Evolutionary conservation across 202 grass and related monocot species (phyloP), one percentile per base, ranked within the genome.

Genomic region (Eragrostis tef): DNA sequence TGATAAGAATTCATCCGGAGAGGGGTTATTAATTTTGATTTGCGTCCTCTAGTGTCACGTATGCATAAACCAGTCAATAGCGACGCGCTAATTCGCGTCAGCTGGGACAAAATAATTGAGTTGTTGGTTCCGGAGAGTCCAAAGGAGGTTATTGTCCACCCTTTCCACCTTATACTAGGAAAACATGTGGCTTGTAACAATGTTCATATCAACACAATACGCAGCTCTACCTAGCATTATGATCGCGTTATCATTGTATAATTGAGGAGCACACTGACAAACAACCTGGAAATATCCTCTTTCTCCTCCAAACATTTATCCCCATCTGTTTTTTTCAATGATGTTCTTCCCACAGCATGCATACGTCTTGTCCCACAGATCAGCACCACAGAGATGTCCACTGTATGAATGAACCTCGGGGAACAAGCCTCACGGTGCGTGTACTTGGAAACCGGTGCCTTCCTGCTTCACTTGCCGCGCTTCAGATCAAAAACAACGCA

Each of bases 401-500:
- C 36, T 51, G 12, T 76, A 71, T 85, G 54, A 80, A 78, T 68
- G 80, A 64, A 78, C 56, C n/a, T 75, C 50, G 7, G 57, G 58
- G 75, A 5, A 81, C 64, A 81, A 67, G 78, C 58, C 57, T 67
- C 16, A 72, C n/a, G 7, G 20, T 25, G 26, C 50, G 49, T 66
- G 71, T 71, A 52, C 26, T 67, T 77, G 51, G 15, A 70, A 80
- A 67, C 16, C 11, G 0, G 20, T 4, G 71, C 64, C 0, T 80
- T 70, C 46, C n/a, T 79, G 49, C 48, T 94, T 98, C 84, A 94
- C 41, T 83, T 93, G 50, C 76, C 67, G 49, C 86, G 85, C 82
- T 98, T 94, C 39, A 20, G 79, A 85, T 91, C 94, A 88, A 83
- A 89, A 36, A 80, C 45, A 52, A 98, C 92, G 6, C 94, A 98